These are phyloP conservation scores for Reutealis trisperma DNA, from an alignment of 345 rosid species.

Conservation along the genomic window DNA sequence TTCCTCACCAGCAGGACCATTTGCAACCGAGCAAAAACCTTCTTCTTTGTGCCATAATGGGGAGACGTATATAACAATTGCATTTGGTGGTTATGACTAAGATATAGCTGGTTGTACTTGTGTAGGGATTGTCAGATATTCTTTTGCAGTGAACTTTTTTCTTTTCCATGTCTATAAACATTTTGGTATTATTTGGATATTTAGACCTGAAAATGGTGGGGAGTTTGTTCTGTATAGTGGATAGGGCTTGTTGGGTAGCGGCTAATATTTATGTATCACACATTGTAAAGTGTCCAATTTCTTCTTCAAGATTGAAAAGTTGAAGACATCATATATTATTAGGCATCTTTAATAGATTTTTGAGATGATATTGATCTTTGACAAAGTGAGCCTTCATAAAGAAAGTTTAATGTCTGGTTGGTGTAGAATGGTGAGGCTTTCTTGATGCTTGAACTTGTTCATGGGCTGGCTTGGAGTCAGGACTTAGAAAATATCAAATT, in stretches of 20 bases:
- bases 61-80: not conserved
- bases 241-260: constrained; percentile 5
- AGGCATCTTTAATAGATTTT: too few species aligned
- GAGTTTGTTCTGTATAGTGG: constrained; percentile 19
- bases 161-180: not conserved
- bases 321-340: too few species aligned
- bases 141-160: constrained; percentile 3
- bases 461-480: too few species aligned
- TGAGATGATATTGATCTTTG: too few species aligned
- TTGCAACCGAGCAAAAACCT: not conserved
- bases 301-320: not conserved
- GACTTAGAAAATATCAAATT: too few species aligned
- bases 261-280: not conserved
- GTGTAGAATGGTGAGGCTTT: too few species aligned
- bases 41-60: too few species aligned
- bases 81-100: not conserved
- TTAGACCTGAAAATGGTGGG: constrained; percentile 13
- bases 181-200: not conserved
- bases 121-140: not conserved
- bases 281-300: not conserved
- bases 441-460: too few species aligned
- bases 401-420: too few species aligned
- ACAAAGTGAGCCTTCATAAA: too few species aligned
- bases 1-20: constrained; percentile 9
- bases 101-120: not conserved